Evolutionary conservation across 2,329 filamentous ascomycete species (phyloP), one percentile per base, ranked within the genome.

Genomic region (Penicillium sp.): DNA sequence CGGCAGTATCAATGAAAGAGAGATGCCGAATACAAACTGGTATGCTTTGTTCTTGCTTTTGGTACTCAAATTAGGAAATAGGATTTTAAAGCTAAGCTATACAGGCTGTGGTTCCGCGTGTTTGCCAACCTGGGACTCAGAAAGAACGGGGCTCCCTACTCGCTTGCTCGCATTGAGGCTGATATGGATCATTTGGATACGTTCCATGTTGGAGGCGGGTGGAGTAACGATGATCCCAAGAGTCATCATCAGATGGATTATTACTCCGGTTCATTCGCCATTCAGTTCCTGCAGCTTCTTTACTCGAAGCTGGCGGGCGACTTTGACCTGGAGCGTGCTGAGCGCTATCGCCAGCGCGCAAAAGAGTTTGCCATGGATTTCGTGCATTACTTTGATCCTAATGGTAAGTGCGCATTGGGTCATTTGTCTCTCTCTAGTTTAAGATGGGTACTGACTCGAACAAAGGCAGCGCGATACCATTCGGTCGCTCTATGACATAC

Each of bases 241-340:
- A 86, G 86, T 13, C 90, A 92, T 54, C 88, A 90, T 54, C 89
- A 92, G 72, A 91, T 92, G 86, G 89, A 92, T 70, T 92, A 92
- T 67, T 93, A 92, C 72, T 91, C 88, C 0, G 89, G 88, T 9
- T 90, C 87, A 54, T 92, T 92, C 68, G 90, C 89, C 1, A 93
- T 92, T 53, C 89, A 92, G 62, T 90, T 90, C 63, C 75, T 92
- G 4, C 89, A 93, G 68, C 81, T 93, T 0, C 77, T 92, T 0
- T 93, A 92, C 60, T 83, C 88, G 31, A 90, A 89, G 59, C 73
- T 92, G 1, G 87, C 86, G 1, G 86, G 81, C 1, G 81, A 87
- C 2, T 76, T 75, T 9, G 89, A 92, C 62, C 84, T 84, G 0
- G 79, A 79, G 29, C 82, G 88, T 22, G 85, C 87, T 0, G 82